Conservation (phyloP, 208 protist genomes). For the Crithidia bombi region DNA sequence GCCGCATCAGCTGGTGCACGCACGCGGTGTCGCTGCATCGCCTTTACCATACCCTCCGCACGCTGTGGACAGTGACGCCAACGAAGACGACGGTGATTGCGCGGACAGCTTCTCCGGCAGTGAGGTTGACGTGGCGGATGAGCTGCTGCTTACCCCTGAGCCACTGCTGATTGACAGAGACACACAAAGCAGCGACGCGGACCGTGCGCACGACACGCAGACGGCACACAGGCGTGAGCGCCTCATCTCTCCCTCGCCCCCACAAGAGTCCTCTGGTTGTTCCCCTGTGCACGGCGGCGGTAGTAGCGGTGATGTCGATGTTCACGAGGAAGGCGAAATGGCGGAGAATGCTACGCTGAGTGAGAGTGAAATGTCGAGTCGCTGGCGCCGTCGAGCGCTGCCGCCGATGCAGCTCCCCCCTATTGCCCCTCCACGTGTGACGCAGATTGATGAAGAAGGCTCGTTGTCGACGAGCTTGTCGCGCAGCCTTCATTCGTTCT, state of each 20-base stretch:
- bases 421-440: constrained; percentile 8
- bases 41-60: neutral
- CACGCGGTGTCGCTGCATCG: neutral
- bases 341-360: neutral
- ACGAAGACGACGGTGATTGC: neutral
- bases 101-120: constrained; percentile 7
- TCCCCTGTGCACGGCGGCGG: neutral
- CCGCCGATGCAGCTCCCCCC: constrained; percentile 22
- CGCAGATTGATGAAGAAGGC: neutral
- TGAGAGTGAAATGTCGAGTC: constrained; percentile 7
- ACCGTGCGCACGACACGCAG: neutral
- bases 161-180: constrained; percentile 19
- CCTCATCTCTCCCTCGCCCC: constrained; percentile 5
- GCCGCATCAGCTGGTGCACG: neutral
- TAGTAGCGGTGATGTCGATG: neutral
- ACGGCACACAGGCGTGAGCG: neutral
- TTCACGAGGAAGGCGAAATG: neutral
- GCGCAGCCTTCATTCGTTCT: constrained; percentile 26
- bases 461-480: constrained; percentile 18
- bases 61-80: neutral
- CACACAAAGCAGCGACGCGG: neutral
- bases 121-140: constrained; percentile 11
- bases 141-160: constrained; percentile 10
- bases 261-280: neutral
- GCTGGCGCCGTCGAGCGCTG: constrained; percentile 6